phyloP scores from a whole-genome alignment of 352 stramenopile species.

The Phytopythium delawarense region DNA sequence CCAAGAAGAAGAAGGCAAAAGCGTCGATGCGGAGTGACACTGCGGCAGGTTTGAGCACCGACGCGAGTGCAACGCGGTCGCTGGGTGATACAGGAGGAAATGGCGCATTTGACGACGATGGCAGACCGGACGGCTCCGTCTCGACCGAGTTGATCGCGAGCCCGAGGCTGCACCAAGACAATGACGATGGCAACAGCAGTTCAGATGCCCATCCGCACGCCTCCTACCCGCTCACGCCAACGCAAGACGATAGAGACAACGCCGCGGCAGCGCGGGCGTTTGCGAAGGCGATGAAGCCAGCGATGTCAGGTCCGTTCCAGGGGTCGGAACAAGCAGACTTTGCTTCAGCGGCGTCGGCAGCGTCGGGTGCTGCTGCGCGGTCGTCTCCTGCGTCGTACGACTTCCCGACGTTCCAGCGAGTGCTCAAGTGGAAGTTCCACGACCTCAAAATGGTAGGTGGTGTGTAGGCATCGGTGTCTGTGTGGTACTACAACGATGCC shows the following conservation, averaged over 20 bases:
- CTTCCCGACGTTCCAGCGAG: constrained; percentile 59
- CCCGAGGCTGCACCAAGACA: background rate
- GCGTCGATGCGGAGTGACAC: background rate
- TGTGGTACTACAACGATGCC: no score
- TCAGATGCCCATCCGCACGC: background rate
- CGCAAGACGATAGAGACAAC: background rate
- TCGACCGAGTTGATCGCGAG: background rate
- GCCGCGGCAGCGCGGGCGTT: background rate
- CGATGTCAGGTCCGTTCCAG: background rate
- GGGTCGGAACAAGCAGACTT: constrained; percentile 9
- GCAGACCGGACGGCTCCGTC: background rate
- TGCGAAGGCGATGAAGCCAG: constrained; percentile 1
- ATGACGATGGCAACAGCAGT: background rate
- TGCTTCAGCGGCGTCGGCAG: constrained; percentile 11
- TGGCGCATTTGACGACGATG: background rate
- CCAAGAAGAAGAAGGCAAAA: constrained; percentile 2
- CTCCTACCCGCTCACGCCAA: background rate
- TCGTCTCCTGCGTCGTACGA: constrained; percentile 21
- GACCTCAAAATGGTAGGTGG: constrained; percentile 78
- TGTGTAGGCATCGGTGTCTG: background rate
- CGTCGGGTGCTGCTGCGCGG: constrained; percentile 4
- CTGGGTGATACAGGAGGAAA: background rate
- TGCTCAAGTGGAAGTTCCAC: constrained; percentile 86
- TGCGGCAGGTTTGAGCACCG: background rate
- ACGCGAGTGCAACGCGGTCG: background rate